Evolutionary conservation across 2,329 filamentous ascomycete species (phyloP), one percentile per base, ranked within the genome.

Genomic region (Colletotrichum sp.): DNA sequence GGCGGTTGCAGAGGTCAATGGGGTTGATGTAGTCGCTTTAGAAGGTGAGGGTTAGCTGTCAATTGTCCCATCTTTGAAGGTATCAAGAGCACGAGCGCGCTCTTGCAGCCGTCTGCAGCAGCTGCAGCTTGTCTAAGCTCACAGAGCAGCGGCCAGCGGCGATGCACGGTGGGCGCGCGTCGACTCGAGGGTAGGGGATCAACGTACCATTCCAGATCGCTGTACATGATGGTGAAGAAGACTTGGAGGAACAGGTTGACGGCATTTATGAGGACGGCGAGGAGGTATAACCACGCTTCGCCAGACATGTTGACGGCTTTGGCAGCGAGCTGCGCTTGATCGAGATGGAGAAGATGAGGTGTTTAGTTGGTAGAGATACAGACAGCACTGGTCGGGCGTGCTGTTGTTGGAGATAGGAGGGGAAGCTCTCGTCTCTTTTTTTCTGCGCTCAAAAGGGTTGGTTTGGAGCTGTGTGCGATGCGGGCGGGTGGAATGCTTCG

Each of bases 211-310:
- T 99, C 97, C 83, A 99, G 89, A 91, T 99, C 97, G 87, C 95
- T 98, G 89, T 99, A 99, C 98, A 99, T 99, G 85, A 99, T 99
- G 75, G 97, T 99, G 90, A 99, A 99, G 92, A 99, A 99, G 82
- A 99, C 97, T 90, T 99, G 98, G 75, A 99, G 92, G 88, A 99
- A 99, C 84, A 99, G 92, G 91, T 99, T 99, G 92, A 99, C 96
- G 89, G 97, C 97, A 90, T 99, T 99, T 90, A 99, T 98, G 86
- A 99, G 92, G 87, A 99, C 98, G 88, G 96, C 94, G 88, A 99
- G 91, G 83, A 99, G 93, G 90, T 98, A 99, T 86, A 99, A 90
- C 97, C 97, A 98, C 86, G 96, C 96, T 92, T 98, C 96, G 87
- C 96, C 96, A 83, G 96, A 98, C 96, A 98, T 98, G 80, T 82